A percentile compares a stretch with the other conserved stretches of the same genome.
phyloP scores from a whole-genome alignment of 495 filamentous ascomycete species.

The Apiosordaria backusii region DNA sequence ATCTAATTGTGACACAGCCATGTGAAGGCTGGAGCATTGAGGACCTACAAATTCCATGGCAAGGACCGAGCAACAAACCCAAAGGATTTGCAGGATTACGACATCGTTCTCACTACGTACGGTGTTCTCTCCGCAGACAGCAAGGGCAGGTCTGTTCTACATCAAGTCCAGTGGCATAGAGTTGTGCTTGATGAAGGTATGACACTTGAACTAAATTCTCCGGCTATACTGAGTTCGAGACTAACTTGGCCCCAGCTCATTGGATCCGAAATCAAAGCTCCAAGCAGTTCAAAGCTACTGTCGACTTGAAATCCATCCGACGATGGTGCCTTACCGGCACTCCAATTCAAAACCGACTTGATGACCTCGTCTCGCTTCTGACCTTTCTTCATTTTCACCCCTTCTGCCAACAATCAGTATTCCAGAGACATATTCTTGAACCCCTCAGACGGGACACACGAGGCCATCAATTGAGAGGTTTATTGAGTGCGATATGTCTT shows the following conservation, averaged over 20 bases:
- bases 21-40: too few relatives aligned
- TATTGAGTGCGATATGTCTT: too few relatives aligned
- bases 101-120: constrained; percentile 12
- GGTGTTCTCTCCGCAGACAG: constrained; percentile 2
- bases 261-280: too few relatives aligned
- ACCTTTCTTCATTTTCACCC: constrained; percentile 3
- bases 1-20: too few relatives aligned
- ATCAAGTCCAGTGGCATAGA: constrained; percentile 3
- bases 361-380: constrained; percentile 12
- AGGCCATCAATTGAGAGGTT: too few relatives aligned
- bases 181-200: constrained; percentile 14
- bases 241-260: too few relatives aligned
- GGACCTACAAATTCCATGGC: neutral
- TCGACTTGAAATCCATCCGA: neutral
- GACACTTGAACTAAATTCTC: too few relatives aligned
- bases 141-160: neutral
- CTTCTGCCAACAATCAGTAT: neutral
- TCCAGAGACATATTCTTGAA: too few relatives aligned
- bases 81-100: neutral
- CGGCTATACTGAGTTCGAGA: too few relatives aligned
- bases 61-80: neutral
- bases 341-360: constrained; percentile 13
- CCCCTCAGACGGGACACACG: too few relatives aligned
- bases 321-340: constrained; percentile 20
- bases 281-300: too few relatives aligned